Base-by-base conservation (phyloP, 768 basidiomycete genomes). In the Cystobasidium tubakii region DNA sequence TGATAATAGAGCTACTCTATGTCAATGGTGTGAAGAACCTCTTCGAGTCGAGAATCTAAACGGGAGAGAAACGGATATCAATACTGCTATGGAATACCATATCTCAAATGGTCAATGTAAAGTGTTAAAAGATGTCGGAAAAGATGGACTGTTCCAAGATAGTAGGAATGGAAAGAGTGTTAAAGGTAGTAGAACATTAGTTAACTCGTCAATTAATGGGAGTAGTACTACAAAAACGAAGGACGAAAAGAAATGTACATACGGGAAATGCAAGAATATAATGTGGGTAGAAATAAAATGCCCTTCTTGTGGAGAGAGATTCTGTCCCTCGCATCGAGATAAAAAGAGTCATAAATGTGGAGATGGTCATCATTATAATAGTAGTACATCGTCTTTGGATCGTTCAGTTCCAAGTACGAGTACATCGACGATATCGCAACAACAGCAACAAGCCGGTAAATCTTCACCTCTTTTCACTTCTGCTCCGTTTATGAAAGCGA, bases 231-330 rank as follows among this genome's bases (percentile, higher is more conserved):
- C 7, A 6, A 55, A 71, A 4, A 4, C 1, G 23, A 71, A 60
- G 54, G 34, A 36, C 23, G 19, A 33, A 21, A 33, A 55, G 29
- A 31, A 17, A 44, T 71, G 69, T 44, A 55, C 7, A 15, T 71
- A 9, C 31, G 53, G 54, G 21, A 31, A 55, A 44, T 71, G 69
- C 33, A 46, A 60, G 31, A 60, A 44, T 44, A 55, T 34, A 36
- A 57, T 42, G 23, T 71, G 69, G 69, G 55, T 46, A 13, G 69
- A 71, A 27, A 55, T 71, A 27, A 57, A 55, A 53, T 71, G 69
- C 36, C 33, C 27, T n/a, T 10, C 29, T 19, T 71, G 69, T 60
- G 27, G 34, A 1, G 33, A 71, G 39, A 55, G 21, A 12, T 71
- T 57, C 33, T 71, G 69, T 44, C 69, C 69, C 17, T 31, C 54